These are phyloP conservation scores for Echites panduratus DNA, from an alignment of 257 asterid genomes.

Conservation along the genomic window DNA sequence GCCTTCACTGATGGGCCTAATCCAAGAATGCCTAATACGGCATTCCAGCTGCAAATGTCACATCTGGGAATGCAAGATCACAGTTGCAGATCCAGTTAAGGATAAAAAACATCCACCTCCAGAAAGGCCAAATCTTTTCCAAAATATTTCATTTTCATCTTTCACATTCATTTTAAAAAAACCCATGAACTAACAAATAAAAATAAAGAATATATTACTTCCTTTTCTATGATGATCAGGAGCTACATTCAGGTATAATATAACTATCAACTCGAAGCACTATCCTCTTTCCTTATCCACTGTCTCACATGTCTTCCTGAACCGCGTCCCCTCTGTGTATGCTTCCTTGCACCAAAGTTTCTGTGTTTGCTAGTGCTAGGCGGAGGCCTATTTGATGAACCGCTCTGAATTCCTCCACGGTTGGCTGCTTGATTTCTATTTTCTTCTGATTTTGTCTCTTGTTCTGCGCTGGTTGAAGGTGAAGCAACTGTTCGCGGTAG, in stretches of 20 bases:
- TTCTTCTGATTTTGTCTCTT: conserved; percentile 24
- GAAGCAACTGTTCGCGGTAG: conserved; percentile 51
- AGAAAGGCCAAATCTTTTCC: neutral
- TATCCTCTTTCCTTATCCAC: conserved; percentile 55
- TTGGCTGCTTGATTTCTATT: conserved; percentile 21
- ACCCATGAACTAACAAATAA: neutral
- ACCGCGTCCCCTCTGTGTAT: conserved; percentile 30
- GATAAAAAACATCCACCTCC: neutral
- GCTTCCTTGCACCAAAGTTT: conserved; percentile 37
- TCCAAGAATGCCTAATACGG: neutral
- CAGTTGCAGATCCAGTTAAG: neutral
- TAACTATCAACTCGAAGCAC: conserved; percentile 9
- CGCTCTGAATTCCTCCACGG: conserved; percentile 31
- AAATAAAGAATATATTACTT: neutral
- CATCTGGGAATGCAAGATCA: neutral
- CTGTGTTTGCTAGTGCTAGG: conserved; percentile 45
- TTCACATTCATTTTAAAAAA: neutral
- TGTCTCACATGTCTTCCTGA: conserved; percentile 54
- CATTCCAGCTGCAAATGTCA: neutral
- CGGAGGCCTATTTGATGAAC: conserved; percentile 37
- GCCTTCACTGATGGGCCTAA: too few relatives aligned
- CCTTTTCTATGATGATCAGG: neutral
- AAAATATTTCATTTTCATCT: neutral
- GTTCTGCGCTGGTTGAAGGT: conserved; percentile 33
- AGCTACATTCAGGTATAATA: neutral